Evolutionary conservation across 768 basidiomycete species (phyloP).

Genomic region (Exidia glandulosa): DNA sequence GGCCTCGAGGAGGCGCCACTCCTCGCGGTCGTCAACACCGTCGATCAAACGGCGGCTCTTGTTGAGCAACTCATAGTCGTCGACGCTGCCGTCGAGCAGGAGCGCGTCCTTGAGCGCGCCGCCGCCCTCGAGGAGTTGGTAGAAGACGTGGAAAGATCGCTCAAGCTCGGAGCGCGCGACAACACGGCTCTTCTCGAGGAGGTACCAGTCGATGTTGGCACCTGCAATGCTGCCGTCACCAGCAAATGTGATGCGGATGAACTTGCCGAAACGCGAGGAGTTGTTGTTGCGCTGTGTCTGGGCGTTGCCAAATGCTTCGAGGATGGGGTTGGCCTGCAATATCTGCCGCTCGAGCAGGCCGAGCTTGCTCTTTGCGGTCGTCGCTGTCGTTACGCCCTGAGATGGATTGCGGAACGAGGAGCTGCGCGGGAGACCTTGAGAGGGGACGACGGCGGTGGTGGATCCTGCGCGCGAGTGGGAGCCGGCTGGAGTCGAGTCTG

Average conservation of each 20-base stretch:
- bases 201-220: constrained; percentile 98
- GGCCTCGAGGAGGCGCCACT: constrained; percentile 64
- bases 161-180: constrained; percentile 81
- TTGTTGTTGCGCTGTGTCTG: constrained; percentile 98
- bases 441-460: constrained; percentile 39
- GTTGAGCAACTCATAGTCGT: constrained; percentile 85
- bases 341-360: constrained; percentile 93
- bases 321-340: constrained; percentile 91
- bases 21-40: constrained; percentile 83
- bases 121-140: constrained; percentile 79
- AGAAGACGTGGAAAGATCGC: constrained; percentile 94
- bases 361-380: constrained; percentile 61
- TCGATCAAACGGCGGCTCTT: constrained; percentile 87
- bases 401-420: constrained; percentile 45
- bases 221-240: constrained; percentile 91
- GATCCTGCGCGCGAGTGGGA: constrained; percentile 39
- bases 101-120: constrained; percentile 60
- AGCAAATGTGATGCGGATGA: constrained; percentile 90
- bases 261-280: constrained; percentile 97
- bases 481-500: constrained; percentile 55
- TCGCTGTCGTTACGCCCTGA: constrained; percentile 10
- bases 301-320: constrained; percentile 97
- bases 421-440: constrained; percentile 59
- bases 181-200: constrained; percentile 94
- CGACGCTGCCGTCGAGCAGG: constrained; percentile 60